Evolutionary conservation across 306 rosid genomes (phyloP).

Genomic region (Cicer arietinum): DNA sequence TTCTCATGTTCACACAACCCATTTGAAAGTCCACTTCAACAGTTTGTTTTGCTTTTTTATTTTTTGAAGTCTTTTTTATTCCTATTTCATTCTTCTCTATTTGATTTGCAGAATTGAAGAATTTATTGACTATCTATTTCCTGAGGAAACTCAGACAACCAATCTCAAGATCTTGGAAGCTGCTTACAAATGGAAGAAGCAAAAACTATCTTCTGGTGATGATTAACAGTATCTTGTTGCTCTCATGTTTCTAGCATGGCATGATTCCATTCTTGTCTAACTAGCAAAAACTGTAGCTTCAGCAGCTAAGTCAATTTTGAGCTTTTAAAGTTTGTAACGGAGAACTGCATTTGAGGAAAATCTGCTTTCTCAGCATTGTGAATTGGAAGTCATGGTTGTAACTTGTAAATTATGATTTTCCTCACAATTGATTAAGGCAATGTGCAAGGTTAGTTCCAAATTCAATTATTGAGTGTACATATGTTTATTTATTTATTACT

Average conservation of each 20-base stretch:
- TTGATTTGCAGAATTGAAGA: constrained; percentile 77
- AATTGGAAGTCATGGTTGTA: neutral
- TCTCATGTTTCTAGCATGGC: constrained; percentile 5
- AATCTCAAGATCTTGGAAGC: constrained; percentile 93
- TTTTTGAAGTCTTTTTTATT: neutral
- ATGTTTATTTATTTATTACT: neutral
- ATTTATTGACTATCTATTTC: constrained; percentile 78
- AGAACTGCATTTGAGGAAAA: constrained; percentile 20
- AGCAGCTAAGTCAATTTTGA: constrained; percentile 10
- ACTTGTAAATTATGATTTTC: neutral
- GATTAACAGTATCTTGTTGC: constrained; percentile 38
- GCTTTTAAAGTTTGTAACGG: neutral
- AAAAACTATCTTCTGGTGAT: constrained; percentile 60
- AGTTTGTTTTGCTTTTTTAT: neutral
- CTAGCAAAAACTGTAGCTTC: neutral
- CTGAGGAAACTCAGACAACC: constrained; percentile 81
- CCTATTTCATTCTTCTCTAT: constrained; percentile 26
- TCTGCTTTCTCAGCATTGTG: constrained; percentile 16
- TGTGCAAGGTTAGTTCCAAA: neutral
- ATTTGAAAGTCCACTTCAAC: neutral
- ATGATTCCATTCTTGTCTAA: neutral
- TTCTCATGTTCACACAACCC: neutral
- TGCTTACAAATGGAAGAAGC: constrained; percentile 92
- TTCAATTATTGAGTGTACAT: neutral
- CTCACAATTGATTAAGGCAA: neutral